Evolutionary conservation across 352 stramenopile genomes (phyloP), one percentile per base, ranked within the genome.

Genomic region (Pythium monospermum): DNA sequence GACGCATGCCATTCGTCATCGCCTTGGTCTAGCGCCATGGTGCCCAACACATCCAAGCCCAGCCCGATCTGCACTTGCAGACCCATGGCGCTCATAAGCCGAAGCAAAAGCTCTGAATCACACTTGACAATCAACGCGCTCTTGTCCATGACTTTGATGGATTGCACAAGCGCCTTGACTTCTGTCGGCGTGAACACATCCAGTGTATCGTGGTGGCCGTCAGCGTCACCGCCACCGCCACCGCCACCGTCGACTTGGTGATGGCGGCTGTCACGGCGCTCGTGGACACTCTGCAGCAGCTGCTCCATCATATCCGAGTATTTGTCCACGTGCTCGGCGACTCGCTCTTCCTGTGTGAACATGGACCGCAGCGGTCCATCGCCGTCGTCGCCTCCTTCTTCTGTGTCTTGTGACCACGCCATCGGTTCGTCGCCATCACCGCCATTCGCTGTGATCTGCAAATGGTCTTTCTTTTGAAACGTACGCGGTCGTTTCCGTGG

Each of bases 61-160:
- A 69, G 39, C n/a, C 68, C 68, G 16, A 55, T 54, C 1, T 48
- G 35, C 25, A 93, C 75, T 48, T 91, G 79, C 2, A 54, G 64
- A 56, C 90, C 78, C 21, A 91, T 74, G 13, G 48, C 25, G 6
- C 27, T 39, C 62, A 87, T 78, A 13, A 94, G 53, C 21, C 56
- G 56, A 5, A 89, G 61, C 21, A 94, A 42, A 27, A 92, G 41
- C 2, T 81, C 64, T 18, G 64, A 53, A 13, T 86, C 64, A 16
- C 87, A 42, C 26, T 79, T 85, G 15, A 49, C 50, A 32, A 93
- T 80, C 40, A 87, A 62, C 3, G 61, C 51, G 18, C 68, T 76
- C 52, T 88, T 90, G 40, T 76, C 53, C 69, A 91, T 79, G 18
- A 80, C 49, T 61, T 87, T 84, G 13, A 92, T 49, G 10, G 65